Evolutionary conservation across 768 basidiomycete genomes (phyloP).

Genomic region (Mycena maculata): DNA sequence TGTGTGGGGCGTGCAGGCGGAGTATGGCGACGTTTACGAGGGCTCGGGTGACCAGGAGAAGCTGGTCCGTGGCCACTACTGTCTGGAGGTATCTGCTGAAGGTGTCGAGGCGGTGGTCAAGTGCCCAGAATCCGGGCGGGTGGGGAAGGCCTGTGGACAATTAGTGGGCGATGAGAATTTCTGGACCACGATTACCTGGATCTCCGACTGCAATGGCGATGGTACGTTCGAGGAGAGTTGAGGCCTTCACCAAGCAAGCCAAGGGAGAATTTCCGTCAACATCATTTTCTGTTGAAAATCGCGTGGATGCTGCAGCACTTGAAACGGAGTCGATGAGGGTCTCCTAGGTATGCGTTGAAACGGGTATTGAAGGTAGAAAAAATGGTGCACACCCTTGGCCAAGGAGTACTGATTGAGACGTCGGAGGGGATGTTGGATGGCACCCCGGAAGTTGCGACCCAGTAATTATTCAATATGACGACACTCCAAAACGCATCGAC

Average conservation of each 20-base stretch:
- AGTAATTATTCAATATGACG: constrained; percentile 24
- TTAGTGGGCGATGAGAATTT: neutral
- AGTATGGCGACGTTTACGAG: constrained; percentile 19
- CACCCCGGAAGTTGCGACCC: constrained; percentile 16
- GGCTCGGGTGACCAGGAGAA: neutral
- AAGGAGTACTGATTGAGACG: constrained; percentile 12
- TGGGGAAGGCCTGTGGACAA: neutral
- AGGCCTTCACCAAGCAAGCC: constrained; percentile 10
- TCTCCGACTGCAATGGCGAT: neutral
- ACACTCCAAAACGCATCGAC: constrained; percentile 29
- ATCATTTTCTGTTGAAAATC: neutral
- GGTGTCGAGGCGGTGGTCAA: neutral
- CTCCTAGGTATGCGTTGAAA: neutral
- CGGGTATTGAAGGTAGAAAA: no score
- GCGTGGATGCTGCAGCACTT: no score
- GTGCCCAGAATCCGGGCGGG: neutral
- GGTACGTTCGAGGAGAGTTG: constrained; percentile 18
- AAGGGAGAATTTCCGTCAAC: neutral
- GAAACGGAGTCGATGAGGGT: neutral
- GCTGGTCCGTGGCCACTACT: neutral
- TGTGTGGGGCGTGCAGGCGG: constrained; percentile 10
- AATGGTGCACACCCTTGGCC: constrained; percentile 9
- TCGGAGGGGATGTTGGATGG: constrained; percentile 22
- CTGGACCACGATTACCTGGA: neutral
- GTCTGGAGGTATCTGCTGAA: neutral